Percentiles rank a stretch among this genome's conserved stretches.
Evolutionary conservation across 2,329 filamentous ascomycete species (phyloP).

Genomic region (Raffaelea arxii): DNA sequence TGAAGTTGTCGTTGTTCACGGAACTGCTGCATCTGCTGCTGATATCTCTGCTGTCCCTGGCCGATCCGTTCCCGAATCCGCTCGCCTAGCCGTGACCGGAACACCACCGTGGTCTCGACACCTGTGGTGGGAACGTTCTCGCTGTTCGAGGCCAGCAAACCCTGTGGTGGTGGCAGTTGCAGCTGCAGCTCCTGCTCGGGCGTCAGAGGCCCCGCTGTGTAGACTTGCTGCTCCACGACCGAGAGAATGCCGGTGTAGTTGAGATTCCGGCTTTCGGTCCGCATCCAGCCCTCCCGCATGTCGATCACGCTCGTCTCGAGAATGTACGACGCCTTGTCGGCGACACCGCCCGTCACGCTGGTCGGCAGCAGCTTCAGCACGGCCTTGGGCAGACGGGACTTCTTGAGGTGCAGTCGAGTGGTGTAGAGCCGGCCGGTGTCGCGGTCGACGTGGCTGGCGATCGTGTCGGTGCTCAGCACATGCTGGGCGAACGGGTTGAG

Average conservation of each 20-base stretch:
- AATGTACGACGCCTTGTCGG: slow-evolving; percentile 68
- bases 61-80: slow-evolving; percentile 47
- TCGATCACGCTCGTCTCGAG: slow-evolving; percentile 73
- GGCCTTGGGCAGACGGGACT: slow-evolving; percentile 64
- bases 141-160: not conserved
- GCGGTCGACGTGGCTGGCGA: slow-evolving; percentile 63
- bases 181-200: not conserved
- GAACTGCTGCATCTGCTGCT: slow-evolving; percentile 13
- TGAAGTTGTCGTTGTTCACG: slow-evolving; percentile 17
- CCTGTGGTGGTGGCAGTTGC: not conserved
- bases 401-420: slow-evolving; percentile 72
- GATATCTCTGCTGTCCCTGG: slow-evolving; percentile 23
- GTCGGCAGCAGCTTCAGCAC: slow-evolving; percentile 67
- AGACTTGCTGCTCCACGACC: slow-evolving; percentile 67
- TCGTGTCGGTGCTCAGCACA: slow-evolving; percentile 75
- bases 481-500: slow-evolving; percentile 73
- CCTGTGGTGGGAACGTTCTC: slow-evolving; percentile 40
- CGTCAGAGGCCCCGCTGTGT: slow-evolving; percentile 30
- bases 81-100: slow-evolving; percentile 63
- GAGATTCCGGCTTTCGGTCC: slow-evolving; percentile 69
- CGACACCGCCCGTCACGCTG: slow-evolving; percentile 54
- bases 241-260: slow-evolving; percentile 75
- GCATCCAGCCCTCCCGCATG: slow-evolving; percentile 73
- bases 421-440: slow-evolving; percentile 67
- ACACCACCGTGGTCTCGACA: slow-evolving; percentile 64